Evolutionary conservation across 2,329 filamentous ascomycete genomes (phyloP).

Genomic region (Pseudogymnoascus sp.): DNA sequence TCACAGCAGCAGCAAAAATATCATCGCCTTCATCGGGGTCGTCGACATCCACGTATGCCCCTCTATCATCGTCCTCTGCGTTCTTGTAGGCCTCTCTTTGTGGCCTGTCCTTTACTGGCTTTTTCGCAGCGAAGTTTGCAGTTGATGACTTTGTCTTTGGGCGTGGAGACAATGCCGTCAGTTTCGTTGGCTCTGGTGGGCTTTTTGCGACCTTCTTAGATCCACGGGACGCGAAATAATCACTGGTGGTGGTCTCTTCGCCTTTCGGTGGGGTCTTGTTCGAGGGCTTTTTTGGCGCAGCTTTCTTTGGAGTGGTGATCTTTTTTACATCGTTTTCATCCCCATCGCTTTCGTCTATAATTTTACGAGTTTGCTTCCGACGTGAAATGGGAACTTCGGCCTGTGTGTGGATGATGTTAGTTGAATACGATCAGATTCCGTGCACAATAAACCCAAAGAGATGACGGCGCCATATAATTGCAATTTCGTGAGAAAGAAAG

Average conservation of each 20-base stretch:
- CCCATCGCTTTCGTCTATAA: slow-evolving; percentile 75
- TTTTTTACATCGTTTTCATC: slow-evolving; percentile 48
- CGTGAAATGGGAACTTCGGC: background rate
- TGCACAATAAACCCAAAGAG: background rate
- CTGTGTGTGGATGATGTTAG: background rate
- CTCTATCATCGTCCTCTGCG: slow-evolving; percentile 41
- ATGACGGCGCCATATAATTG: background rate
- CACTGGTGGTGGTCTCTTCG: slow-evolving; percentile 26
- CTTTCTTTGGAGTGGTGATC: slow-evolving; percentile 46
- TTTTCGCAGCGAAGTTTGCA: background rate
- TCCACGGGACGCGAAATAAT: slow-evolving; percentile 28
- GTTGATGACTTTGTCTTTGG: background rate
- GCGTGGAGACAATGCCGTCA: background rate
- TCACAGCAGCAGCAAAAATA: slow-evolving; percentile 69
- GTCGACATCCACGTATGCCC: slow-evolving; percentile 52
- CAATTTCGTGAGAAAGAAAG: background rate
- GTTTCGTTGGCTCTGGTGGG: background rate
- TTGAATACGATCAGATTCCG: slow-evolving; percentile 3
- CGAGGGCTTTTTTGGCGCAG: slow-evolving; percentile 47
- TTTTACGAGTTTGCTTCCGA: slow-evolving; percentile 46
- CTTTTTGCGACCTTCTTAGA: background rate
- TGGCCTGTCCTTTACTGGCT: slow-evolving; percentile 7
- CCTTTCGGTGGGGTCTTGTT: slow-evolving; percentile 25
- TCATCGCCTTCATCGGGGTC: slow-evolving; percentile 69
- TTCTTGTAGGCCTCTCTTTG: slow-evolving; percentile 18